phyloP scores from a whole-genome alignment of 1,139 yeast species.

The Saccharomyces hybrid region DNA sequence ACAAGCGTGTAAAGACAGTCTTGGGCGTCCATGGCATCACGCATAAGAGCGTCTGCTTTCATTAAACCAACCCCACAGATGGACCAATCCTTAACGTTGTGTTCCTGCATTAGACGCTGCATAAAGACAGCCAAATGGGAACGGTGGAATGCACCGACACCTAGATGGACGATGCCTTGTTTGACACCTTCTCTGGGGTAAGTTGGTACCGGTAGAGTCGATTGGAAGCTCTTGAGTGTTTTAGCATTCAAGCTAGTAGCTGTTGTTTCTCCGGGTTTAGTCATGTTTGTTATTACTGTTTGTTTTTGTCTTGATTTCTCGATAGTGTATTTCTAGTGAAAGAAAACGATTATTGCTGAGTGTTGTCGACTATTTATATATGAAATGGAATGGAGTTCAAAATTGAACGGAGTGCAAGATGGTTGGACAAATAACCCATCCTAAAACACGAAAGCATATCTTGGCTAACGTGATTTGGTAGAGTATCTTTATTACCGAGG shows the following conservation, averaged over 20 bases:
- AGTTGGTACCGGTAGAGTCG: conserved; percentile 5
- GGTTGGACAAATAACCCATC: no score
- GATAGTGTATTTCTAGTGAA: no score
- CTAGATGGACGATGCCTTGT: conserved; percentile 8
- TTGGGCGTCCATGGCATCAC: conserved; percentile 6
- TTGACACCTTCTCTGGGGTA: conserved; percentile 6
- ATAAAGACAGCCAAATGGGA: conserved; percentile 7
- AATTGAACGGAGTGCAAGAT: no score
- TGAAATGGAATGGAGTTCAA: no score
- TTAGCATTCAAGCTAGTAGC: not conserved
- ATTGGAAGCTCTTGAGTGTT: not conserved
- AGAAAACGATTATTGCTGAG: no score
- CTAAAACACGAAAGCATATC: no score
- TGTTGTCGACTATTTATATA: no score
- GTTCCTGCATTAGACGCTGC: conserved; percentile 10
- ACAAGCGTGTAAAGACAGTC: conserved; percentile 5
- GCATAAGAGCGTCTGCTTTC: conserved; percentile 6
- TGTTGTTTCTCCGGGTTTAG: not conserved
- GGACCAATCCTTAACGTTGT: conserved; percentile 7
- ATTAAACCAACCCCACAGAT: conserved; percentile 7
- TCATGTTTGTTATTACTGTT: not conserved
- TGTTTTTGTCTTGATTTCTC: not conserved
- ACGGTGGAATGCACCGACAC: conserved; percentile 8
- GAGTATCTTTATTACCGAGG: no score
- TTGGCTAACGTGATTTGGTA: no score